Conservation (phyloP, 306 rosid genomes). For the Pterocarpus santalinus region DNA sequence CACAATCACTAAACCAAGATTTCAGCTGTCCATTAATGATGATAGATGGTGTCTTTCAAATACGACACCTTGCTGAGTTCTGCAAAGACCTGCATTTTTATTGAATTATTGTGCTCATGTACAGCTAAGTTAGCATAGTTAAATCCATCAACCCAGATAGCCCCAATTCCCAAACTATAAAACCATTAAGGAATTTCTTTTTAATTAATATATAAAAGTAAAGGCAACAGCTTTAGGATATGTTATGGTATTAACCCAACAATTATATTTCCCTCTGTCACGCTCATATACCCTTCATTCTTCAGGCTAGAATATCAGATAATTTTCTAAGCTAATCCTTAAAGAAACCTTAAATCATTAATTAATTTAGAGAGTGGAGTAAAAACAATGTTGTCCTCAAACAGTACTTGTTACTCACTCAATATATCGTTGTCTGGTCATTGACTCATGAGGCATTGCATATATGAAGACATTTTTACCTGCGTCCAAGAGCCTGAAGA, state of each 20-base stretch:
- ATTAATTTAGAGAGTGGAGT: neutral
- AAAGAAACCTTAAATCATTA: neutral
- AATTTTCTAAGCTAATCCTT: neutral
- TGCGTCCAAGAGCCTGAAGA: slow-evolving; percentile 84
- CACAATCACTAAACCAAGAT: neutral
- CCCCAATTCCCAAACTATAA: slow-evolving; percentile 1
- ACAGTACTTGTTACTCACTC: neutral
- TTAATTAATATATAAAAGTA: neutral
- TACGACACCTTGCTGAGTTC: neutral
- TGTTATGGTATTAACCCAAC: neutral
- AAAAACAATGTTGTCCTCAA: slow-evolving; percentile 3
- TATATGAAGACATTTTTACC: slow-evolving; percentile 55
- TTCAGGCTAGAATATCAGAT: neutral
- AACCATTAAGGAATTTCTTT: neutral
- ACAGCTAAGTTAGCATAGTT: neutral
- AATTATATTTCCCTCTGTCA: neutral
- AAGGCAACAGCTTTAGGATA: no score
- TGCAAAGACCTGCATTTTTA: neutral
- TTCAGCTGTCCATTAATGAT: no score
- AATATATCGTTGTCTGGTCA: neutral
- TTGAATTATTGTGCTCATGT: neutral
- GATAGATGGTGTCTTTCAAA: no score
- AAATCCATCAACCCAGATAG: neutral
- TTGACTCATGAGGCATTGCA: slow-evolving; percentile 34
- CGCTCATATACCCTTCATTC: slow-evolving; percentile 2